Conservation (phyloP, 306 rosid species). For the Lathyrus aphaca region DNA sequence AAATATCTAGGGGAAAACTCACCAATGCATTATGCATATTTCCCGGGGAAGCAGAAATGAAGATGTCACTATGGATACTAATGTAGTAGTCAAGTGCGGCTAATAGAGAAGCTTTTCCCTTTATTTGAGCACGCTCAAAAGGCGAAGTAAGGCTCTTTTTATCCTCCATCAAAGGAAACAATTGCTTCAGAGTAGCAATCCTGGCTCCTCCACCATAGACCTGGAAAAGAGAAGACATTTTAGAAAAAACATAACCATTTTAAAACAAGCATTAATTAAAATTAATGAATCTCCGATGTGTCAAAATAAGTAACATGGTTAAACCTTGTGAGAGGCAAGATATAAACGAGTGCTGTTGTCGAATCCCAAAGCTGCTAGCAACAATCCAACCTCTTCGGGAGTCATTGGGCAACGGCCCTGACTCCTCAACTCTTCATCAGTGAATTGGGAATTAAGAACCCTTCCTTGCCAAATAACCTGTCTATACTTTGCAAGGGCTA, state of each 20-base stretch:
- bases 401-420: constrained; percentile 99
- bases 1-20: constrained; percentile 44
- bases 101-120: constrained; percentile 92
- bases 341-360: constrained; percentile 88
- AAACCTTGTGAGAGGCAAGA: constrained; percentile 99
- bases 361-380: constrained; percentile 90
- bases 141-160: constrained; percentile 89
- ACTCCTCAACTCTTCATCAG: constrained; percentile 88
- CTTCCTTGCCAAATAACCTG: constrained; percentile 97
- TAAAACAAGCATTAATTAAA: constrained; percentile 8
- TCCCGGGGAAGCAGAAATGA: constrained; percentile 98
- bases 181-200: constrained; percentile 67
- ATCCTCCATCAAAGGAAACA: constrained; percentile 90
- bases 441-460: constrained; percentile 95
- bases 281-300: constrained; percentile 10
- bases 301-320: constrained; percentile 28
- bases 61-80: constrained; percentile 88
- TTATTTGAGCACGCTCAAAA: constrained; percentile 68
- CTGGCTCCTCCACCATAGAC: constrained; percentile 96
- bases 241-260: constrained; percentile 15
- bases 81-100: constrained; percentile 96
- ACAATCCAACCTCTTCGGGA: constrained; percentile 93
- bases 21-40: constrained; percentile 99
- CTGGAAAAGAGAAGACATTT: constrained; percentile 49
- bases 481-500: constrained; percentile 91